These are phyloP conservation scores for Pyrenochaeta sp. DNA, from an alignment of 2,329 filamentous ascomycete species.

Conservation along the genomic window DNA sequence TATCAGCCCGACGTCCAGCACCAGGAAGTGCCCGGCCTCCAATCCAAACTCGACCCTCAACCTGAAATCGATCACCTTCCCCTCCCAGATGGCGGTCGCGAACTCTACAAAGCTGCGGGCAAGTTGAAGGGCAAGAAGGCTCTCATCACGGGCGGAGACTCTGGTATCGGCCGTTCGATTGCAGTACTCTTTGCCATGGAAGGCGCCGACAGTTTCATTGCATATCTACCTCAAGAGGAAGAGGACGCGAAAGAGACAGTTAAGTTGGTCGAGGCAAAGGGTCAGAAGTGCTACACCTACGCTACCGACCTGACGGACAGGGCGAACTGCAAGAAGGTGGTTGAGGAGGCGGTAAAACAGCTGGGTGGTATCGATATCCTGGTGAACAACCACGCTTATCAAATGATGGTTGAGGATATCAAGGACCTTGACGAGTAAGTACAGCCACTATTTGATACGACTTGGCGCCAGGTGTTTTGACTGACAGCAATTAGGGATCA, in stretches of 20 bases:
- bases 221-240: conserved; percentile 78
- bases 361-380: conserved; percentile 78
- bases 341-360: conserved; percentile 70
- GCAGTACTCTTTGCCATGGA: conserved; percentile 84
- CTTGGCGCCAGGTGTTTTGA: no score
- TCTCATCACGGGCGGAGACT: conserved; percentile 82
- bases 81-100: conserved; percentile 70
- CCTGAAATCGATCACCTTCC: conserved; percentile 73
- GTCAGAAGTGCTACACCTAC: conserved; percentile 70
- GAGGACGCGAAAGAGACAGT: conserved; percentile 79
- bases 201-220: conserved; percentile 76
- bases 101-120: conserved; percentile 76
- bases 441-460: not conserved
- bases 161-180: conserved; percentile 78
- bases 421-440: conserved; percentile 72
- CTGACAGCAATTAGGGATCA: conserved; percentile 65
- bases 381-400: conserved; percentile 76
- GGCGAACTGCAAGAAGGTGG: conserved; percentile 73
- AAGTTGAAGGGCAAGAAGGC: conserved; percentile 80
- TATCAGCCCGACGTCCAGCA: conserved; percentile 60
- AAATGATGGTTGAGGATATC: conserved; percentile 78
- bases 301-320: conserved; percentile 70
- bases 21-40: conserved; percentile 62
- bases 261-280: conserved; percentile 71
- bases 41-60: conserved; percentile 65